Conservation (phyloP, 2,329 filamentous ascomycete genomes). For the Fusarium lateritium region DNA sequence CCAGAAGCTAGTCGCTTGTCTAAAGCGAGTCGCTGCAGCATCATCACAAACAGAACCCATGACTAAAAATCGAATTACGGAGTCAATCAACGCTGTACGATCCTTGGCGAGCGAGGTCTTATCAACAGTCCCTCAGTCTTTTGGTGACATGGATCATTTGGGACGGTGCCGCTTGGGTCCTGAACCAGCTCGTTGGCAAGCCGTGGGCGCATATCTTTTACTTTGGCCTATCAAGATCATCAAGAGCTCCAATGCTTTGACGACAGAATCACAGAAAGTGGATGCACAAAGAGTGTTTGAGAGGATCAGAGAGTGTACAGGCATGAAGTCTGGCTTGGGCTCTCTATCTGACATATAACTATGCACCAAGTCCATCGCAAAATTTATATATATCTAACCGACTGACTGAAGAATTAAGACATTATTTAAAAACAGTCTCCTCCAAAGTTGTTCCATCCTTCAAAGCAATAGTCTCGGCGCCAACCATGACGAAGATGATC, state of each 20-base stretch:
- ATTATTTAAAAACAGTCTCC: slow-evolving; percentile 48
- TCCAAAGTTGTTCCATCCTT: slow-evolving; percentile 56
- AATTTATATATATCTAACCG: not conserved
- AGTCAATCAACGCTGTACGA: slow-evolving; percentile 38
- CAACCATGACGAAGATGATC: slow-evolving; percentile 59
- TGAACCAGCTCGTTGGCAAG: slow-evolving; percentile 48
- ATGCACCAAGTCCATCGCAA: not conserved
- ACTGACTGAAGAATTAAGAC: not conserved
- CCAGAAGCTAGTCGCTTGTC: slow-evolving; percentile 53
- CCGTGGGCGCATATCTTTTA: slow-evolving; percentile 56
- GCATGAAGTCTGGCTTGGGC: slow-evolving; percentile 56
- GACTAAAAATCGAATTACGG: not conserved
- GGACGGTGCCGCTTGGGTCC: slow-evolving; percentile 23
- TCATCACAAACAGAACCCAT: not conserved
- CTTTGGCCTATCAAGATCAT: slow-evolving; percentile 58
- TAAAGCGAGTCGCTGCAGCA: slow-evolving; percentile 24
- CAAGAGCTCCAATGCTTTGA: slow-evolving; percentile 45
- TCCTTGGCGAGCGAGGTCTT: slow-evolving; percentile 53
- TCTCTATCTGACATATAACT: slow-evolving; percentile 43
- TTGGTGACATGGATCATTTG: slow-evolving; percentile 55
- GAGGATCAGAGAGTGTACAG: slow-evolving; percentile 57
- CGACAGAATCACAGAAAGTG: slow-evolving; percentile 50
- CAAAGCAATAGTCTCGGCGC: slow-evolving; percentile 57
- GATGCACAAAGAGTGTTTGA: slow-evolving; percentile 52
- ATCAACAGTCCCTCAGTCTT: slow-evolving; percentile 55